Evolutionary conservation across 805 yeast species (phyloP).

Genomic region (Candida sphagnicola): DNA sequence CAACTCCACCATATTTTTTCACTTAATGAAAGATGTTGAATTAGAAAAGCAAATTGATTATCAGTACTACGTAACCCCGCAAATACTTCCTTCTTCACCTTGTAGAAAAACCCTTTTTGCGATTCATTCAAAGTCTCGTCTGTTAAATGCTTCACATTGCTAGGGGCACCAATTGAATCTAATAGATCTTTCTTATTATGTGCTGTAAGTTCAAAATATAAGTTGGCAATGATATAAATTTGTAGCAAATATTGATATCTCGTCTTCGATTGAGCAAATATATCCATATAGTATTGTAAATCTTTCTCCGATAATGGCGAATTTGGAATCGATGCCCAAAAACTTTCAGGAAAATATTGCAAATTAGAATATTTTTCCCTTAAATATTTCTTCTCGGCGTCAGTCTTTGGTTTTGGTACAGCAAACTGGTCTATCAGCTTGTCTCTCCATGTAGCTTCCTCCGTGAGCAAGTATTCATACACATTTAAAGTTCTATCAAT

Average conservation of each 20-base stretch:
- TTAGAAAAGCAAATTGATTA: conserved; percentile 20
- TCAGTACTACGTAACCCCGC: conserved; percentile 19
- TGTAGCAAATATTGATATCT: conserved; percentile 6
- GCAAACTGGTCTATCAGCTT: conserved; percentile 13
- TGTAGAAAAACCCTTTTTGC: conserved; percentile 10
- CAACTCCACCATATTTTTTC: conserved; percentile 40
- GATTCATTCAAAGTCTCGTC: conserved; percentile 21
- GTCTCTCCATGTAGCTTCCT: conserved; percentile 21
- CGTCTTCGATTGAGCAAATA: conserved; percentile 4
- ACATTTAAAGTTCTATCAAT: conserved; percentile 25
- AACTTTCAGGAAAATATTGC: conserved; percentile 33
- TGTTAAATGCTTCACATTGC: conserved; percentile 31
- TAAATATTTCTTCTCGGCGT: conserved; percentile 13
- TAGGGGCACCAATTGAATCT: conserved; percentile 18
- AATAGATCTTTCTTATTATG: conserved; percentile 19
- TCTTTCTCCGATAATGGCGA: conserved; percentile 1
- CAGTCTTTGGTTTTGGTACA: conserved; percentile 12
- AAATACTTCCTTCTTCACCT: conserved; percentile 25
- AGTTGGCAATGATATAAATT: conserved; percentile 21
- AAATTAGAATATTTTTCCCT: conserved; percentile 14
- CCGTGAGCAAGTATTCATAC: conserved; percentile 23
- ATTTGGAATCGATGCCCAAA: conserved; percentile 13
- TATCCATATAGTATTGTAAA: conserved; percentile 1
- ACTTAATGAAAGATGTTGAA: conserved; percentile 21
- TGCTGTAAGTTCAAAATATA: conserved; percentile 26